These are phyloP conservation scores for Mycena crocata DNA, from an alignment of 768 basidiomycete species.

Conservation along the genomic window DNA sequence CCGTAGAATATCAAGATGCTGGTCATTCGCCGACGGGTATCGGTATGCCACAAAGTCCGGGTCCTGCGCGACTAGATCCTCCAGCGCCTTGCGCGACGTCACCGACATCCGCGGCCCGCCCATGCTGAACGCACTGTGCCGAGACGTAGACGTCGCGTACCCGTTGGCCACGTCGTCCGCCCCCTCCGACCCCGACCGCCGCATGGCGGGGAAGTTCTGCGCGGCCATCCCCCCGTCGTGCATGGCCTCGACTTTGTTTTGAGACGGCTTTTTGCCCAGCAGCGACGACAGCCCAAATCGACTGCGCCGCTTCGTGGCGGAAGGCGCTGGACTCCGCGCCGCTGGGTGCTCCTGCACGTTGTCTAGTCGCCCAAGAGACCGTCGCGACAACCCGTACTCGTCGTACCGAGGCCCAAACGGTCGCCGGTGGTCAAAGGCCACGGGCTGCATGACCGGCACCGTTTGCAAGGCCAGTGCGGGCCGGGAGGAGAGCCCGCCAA, in stretches of 20 bases:
- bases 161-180: slow-evolving; percentile 61
- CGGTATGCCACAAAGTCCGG: slow-evolving; percentile 88
- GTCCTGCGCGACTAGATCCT: slow-evolving; percentile 87
- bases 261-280: slow-evolving; percentile 65
- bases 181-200: slow-evolving; percentile 56
- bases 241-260: slow-evolving; percentile 46
- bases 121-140: slow-evolving; percentile 61
- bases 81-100: slow-evolving; percentile 76
- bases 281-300: slow-evolving; percentile 77
- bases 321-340: slow-evolving; percentile 42
- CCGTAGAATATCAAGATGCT: slow-evolving; percentile 72
- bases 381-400: slow-evolving; percentile 78
- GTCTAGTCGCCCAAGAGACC: slow-evolving; percentile 64
- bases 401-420: slow-evolving; percentile 63
- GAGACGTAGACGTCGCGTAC: slow-evolving; percentile 62
- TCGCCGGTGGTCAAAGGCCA: slow-evolving; percentile 50
- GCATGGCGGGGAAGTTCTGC: slow-evolving; percentile 63
- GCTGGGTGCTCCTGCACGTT: slow-evolving; percentile 45
- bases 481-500: slow-evolving; percentile 71
- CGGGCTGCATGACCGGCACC: slow-evolving; percentile 52
- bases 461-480: slow-evolving; percentile 66
- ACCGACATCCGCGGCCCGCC: slow-evolving; percentile 67
- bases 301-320: slow-evolving; percentile 72
- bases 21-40: slow-evolving; percentile 85
- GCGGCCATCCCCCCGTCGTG: slow-evolving; percentile 15